Conservation (phyloP, 805 yeast genomes). For the Suhomyces faveliae region DNA sequence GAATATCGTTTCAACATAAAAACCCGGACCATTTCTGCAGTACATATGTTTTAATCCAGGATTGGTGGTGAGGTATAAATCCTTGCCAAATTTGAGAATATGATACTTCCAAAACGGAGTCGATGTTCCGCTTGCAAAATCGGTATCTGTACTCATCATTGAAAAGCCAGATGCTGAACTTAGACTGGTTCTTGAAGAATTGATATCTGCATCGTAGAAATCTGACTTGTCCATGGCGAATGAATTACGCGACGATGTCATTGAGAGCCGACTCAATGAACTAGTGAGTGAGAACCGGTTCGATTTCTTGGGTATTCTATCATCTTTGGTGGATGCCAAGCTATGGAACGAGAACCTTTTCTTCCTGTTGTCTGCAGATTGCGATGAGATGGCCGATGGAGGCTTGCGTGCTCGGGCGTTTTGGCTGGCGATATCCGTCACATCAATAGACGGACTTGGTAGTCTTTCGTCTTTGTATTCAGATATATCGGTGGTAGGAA, state of each 20-base stretch:
- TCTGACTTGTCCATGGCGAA: neutral
- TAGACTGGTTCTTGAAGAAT: constrained; percentile 5
- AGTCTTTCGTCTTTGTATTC: constrained; percentile 10
- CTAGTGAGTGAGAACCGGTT: constrained; percentile 10
- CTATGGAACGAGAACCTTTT: constrained; percentile 11
- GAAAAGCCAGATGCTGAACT: constrained; percentile 5
- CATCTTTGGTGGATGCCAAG: constrained; percentile 2
- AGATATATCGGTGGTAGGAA: constrained; percentile 7
- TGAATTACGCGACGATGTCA: neutral
- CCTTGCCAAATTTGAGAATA: constrained; percentile 51
- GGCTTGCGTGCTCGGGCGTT: neutral
- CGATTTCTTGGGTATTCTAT: neutral
- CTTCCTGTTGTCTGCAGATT: constrained; percentile 5
- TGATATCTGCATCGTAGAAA: constrained; percentile 1
- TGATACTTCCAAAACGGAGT: constrained; percentile 64
- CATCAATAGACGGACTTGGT: constrained; percentile 14
- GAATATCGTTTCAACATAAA: constrained; percentile 45
- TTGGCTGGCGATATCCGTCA: constrained; percentile 2
- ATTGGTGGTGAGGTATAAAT: constrained; percentile 62
- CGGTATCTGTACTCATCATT: constrained; percentile 9
- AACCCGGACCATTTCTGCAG: constrained; percentile 63
- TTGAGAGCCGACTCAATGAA: constrained; percentile 10
- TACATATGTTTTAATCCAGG: constrained; percentile 60
- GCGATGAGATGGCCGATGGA: neutral
- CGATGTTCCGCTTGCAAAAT: constrained; percentile 1